phyloP scores from a whole-genome alignment of 1,284 basidiomycete species.

The Apiotrichum veenhuisii region DNA sequence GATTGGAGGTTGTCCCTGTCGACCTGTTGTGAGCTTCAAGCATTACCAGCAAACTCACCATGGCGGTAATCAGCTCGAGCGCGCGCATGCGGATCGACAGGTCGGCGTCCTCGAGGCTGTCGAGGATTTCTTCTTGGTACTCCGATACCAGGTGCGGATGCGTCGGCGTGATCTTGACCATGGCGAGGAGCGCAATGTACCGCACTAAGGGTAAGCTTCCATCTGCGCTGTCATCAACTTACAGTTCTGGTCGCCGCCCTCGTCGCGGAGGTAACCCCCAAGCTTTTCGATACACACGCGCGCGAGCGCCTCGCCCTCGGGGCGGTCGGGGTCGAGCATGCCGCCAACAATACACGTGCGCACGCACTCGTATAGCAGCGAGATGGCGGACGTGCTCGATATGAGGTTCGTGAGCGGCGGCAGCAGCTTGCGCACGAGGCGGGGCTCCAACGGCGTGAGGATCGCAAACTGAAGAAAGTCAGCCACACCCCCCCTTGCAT shows the following conservation, averaged over 20 bases:
- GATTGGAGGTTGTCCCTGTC: constrained; percentile 77
- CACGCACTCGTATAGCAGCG: constrained; percentile 94
- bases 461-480: constrained; percentile 69
- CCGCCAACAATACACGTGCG: constrained; percentile 96
- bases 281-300: constrained; percentile 89
- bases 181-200: constrained; percentile 90
- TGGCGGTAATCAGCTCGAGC: constrained; percentile 85
- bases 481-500: background rate
- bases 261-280: constrained; percentile 82
- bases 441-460: constrained; percentile 83
- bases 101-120: constrained; percentile 87
- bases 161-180: constrained; percentile 91
- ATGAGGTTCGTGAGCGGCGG: constrained; percentile 92
- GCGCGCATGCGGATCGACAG: constrained; percentile 93
- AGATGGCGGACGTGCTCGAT: constrained; percentile 86
- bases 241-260: constrained; percentile 83
- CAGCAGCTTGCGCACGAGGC: constrained; percentile 88
- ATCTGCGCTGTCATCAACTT: constrained; percentile 36
- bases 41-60: constrained; percentile 57
- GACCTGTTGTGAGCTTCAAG: constrained; percentile 55
- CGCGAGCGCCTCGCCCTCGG: constrained; percentile 72
- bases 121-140: constrained; percentile 86
- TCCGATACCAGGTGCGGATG: constrained; percentile 87
- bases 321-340: constrained; percentile 75
- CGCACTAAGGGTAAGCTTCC: constrained; percentile 60